Conservation (phyloP, 768 basidiomycete genomes). For the Lactarius pseudohatsudake region DNA sequence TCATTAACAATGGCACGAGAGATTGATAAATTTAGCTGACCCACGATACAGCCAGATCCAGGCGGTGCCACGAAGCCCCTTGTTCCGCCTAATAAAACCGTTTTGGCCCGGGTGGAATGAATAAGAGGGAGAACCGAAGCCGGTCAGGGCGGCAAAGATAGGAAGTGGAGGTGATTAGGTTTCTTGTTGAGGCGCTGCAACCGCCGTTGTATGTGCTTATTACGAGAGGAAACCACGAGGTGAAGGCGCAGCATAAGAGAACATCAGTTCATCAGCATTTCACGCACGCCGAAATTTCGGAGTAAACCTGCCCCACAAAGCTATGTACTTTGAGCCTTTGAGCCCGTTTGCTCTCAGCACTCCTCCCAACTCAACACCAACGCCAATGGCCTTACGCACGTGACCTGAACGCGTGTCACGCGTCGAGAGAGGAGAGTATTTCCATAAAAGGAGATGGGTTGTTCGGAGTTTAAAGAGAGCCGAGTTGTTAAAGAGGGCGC, state of each 20-base stretch:
- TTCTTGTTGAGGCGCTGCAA: conserved; percentile 12
- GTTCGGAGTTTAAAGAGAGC: conserved; percentile 28
- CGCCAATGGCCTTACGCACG: conserved; percentile 15
- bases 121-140: background rate
- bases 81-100: background rate
- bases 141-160: background rate
- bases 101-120: conserved; percentile 1
- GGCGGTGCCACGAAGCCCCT: conserved; percentile 12
- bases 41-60: background rate
- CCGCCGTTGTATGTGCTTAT: conserved; percentile 1
- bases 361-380: background rate
- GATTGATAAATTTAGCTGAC: conserved; percentile 1
- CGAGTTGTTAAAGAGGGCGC: conserved; percentile 25
- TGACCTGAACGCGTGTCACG: conserved; percentile 28
- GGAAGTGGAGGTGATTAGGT: conserved; percentile 15
- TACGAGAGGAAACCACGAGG: conserved; percentile 22
- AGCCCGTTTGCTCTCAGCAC: background rate
- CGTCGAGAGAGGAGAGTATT: conserved; percentile 21
- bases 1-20: conserved; percentile 9
- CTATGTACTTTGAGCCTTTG: background rate
- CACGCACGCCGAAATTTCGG: conserved; percentile 11
- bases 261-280: background rate
- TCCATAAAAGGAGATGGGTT: conserved; percentile 21
- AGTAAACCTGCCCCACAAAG: background rate
- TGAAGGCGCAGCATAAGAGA: conserved; percentile 3